These are phyloP conservation scores for Bonia amplexicaulis DNA, from an alignment of 176 grass and related monocot species.

Conservation along the genomic window DNA sequence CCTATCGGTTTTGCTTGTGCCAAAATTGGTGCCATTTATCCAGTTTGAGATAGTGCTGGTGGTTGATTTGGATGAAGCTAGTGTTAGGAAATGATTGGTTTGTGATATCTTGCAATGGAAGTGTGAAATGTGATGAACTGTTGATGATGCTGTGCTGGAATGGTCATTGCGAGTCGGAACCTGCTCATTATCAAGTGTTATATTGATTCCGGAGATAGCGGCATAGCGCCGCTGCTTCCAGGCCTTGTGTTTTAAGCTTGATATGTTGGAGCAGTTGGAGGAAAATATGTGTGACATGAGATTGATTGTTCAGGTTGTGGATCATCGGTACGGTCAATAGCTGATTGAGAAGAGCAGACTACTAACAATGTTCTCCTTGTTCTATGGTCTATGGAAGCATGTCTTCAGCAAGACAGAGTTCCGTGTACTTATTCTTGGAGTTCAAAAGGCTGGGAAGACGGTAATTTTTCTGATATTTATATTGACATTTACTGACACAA, in stretches of 20 bases:
- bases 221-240: not conserved
- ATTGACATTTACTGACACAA: not conserved
- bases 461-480: constrained; percentile 46
- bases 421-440: constrained; percentile 89
- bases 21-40: not conserved
- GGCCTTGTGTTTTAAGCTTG: not conserved
- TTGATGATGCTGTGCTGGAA: not conserved
- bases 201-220: not conserved
- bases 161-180: not conserved
- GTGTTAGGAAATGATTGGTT: not conserved
- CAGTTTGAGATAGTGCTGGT: not conserved
- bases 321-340: not conserved
- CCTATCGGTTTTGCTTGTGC: not conserved
- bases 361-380: constrained; percentile 86
- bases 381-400: constrained; percentile 91
- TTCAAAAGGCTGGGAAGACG: constrained; percentile 94
- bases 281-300: constrained; percentile 2
- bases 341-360: not conserved
- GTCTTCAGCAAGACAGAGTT: constrained; percentile 97
- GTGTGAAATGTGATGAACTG: not conserved
- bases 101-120: not conserved
- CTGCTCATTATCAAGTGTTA: not conserved
- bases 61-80: not conserved
- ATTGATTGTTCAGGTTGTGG: constrained; percentile 15
- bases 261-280: not conserved